Base-by-base conservation (phyloP, 345 rosid genomes). In the Populus pruinosa region DNA sequence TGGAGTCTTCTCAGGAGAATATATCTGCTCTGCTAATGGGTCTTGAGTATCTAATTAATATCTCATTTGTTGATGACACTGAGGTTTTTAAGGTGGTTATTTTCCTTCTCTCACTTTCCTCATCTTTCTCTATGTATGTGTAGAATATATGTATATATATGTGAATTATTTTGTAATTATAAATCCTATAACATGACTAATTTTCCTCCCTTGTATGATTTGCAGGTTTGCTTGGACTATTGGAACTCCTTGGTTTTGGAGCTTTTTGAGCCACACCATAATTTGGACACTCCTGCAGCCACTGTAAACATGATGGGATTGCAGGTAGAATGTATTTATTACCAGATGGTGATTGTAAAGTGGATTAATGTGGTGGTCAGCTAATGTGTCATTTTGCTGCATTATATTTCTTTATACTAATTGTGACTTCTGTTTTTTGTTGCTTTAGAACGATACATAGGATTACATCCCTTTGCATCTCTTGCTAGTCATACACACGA, bases 61-160 rank as follows among this genome's bases (percentile, higher is more conserved):
- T 94, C 56, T 96, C 98, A 50, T 96, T 91, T 84, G 98, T 92
- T 64, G 99, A 96, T 86, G 99, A 96, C 87, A 96, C 98, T 14
- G 98, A 96, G 81, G 99, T 96, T 75, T 96, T 96, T 76, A 96
- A 96, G 99, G 99, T 96, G 75, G n/a, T 27, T 5, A 17, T 39
- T 43, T 44, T 5, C 8, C 12, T 0, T 47, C 62, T 21, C 23
- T 35, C 36, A 1, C 10, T 43, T 17, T 35, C 25, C 44, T 23
- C 41, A 23, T n/a, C 14, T 31, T 8, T 71, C 61, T 50, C 38
- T 7, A 17, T 31, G 35, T 68, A 18, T 44, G 21, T 66, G 35
- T 66, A 36, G 41, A n/a, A 59, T 59, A 29, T 11, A 59, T n/a
- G 14, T 23, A 12, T 59, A 12, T 59, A 59, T 59, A 23, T 59